Base-by-base conservation (phyloP, 1,284 basidiomycete genomes). In the Cryptococcus amylolentus region DNA sequence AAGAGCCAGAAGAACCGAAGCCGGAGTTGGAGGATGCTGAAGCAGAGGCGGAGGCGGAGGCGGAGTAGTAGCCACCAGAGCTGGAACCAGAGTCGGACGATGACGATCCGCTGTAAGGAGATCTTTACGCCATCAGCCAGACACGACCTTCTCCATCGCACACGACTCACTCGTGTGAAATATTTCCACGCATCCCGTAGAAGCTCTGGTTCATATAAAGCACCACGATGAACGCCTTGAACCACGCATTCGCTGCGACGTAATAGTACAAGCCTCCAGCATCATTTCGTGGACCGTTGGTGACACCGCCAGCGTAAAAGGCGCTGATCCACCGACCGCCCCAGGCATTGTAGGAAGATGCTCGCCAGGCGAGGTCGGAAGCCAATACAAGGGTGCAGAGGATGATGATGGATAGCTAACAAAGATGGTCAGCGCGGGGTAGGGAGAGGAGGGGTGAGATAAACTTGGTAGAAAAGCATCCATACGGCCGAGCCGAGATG, bases 141-240 rank as follows among this genome's bases (percentile, higher is more conserved):
- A 23, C 23, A 23, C 18, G 2, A 38, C 31, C 41, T 46, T 35
- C 20, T 43, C 31, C 27, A 47, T 28, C 26, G 10, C 8, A 38
- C 23, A 18, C 3, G 8, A 55, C 49, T 55, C 45, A 61, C 59
- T 49, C 26, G 26, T 61, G 59, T 5, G 59, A 57, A 5, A 53
- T 55, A 20, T 41, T 51, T 5, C 61, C 54, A 8, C 40, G 20
- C 53, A 58, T 51, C n/a, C 67, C 67, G 51, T 66, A 67, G 46
- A 69, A 69, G 2, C 54, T 56, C 49, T 69, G 68, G 27, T 59
- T 58, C 63, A 69, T 64, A 51, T 64, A 69, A 28, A 64, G 47
- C 7, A 64, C 57, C 9, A 61, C 59, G 20, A 68, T 49, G 46
- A 63, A 66, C 8, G 61, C 20, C 51, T 68, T 68, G 49, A 66